phyloP scores from a whole-genome alignment of 2,329 filamentous ascomycete species.

The Penicillium sp. region DNA sequence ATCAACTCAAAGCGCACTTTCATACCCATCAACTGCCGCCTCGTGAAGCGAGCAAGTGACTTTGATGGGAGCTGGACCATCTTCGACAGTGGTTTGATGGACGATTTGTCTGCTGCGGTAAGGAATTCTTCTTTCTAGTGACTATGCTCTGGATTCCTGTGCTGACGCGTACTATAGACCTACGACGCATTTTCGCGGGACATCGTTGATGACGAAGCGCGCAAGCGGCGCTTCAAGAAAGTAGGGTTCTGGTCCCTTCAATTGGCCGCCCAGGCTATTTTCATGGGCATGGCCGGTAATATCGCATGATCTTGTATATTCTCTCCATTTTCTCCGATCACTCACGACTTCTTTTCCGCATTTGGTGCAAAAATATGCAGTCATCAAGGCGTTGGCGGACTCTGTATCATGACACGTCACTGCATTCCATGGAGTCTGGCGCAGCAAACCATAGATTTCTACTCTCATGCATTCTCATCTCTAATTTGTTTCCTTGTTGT shows the following conservation, averaged over 20 bases:
- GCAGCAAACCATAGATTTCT: conserved; percentile 4
- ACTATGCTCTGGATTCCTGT: neutral
- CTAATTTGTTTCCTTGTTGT: too few relatives aligned
- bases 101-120: conserved; percentile 81
- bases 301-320: conserved; percentile 44
- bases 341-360: neutral
- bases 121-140: conserved; percentile 14
- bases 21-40: conserved; percentile 88
- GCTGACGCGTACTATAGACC: conserved; percentile 45
- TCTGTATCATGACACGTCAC: conserved; percentile 41
- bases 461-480: neutral
- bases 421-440: conserved; percentile 13
- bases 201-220: conserved; percentile 81
- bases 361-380: conserved; percentile 1
- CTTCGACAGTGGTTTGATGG: conserved; percentile 89
- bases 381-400: conserved; percentile 41
- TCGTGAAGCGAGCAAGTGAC: conserved; percentile 81
- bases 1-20: conserved; percentile 95
- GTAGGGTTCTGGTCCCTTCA: conserved; percentile 95
- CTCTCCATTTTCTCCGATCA: conserved; percentile 13
- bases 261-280: conserved; percentile 84
- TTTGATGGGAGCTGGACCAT: conserved; percentile 95
- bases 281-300: conserved; percentile 90
- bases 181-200: conserved; percentile 91
- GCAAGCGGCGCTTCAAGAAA: conserved; percentile 83